Evolutionary conservation across 169 alveolate genomes (phyloP), one percentile per base, ranked within the genome.

Genomic region (Cryptosporidium ryanae): DNA sequence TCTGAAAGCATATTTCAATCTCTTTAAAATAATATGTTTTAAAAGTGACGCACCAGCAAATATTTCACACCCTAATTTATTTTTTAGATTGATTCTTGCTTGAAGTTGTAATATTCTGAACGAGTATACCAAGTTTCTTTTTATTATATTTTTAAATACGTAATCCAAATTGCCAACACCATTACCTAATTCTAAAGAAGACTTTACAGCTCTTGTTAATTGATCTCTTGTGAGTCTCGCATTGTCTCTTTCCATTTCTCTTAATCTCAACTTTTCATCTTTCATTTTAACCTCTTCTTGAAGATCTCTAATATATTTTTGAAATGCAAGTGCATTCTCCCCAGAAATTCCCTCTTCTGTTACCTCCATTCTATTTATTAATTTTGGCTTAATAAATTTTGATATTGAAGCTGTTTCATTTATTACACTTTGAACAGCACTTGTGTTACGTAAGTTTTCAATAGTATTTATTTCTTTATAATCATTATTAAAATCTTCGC

Each of bases 231-330:
- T 76, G 27, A 76, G 71, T 38, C 87, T 76, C 63, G 87, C 87
- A 59, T 59, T 76, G 48, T 76, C 87, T 59, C 87, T 76, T 25
- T 76, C 87, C 87, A 76, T 76, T 23, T 76, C 87, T 76, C 87
- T 76, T n/a, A 76, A 61, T 18, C 65, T 54, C 21, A 76, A 25
- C 49, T 76, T 76, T 61, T 76, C 87, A 76, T 76, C 87, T 43
- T 76, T 76, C 87, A 76, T 76, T 61, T 76, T 76, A 13, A 76
- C 87, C 48, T 76, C 87, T 13, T 76, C 87, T 50, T 76, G 87
- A 2, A 76, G 64, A 59, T 76, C 87, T 25, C 76, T 55, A 21
- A 76, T 76, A 38, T 76, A 76, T 34, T 76, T 76, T 43, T 76
- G 87, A 44, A 76, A 76, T 38, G 87, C 87, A 43, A 76, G 71